Evolutionary conservation across 2,329 filamentous ascomycete genomes (phyloP), one percentile per base, ranked within the genome.

Genomic region (Plenodomus lindquistii): DNA sequence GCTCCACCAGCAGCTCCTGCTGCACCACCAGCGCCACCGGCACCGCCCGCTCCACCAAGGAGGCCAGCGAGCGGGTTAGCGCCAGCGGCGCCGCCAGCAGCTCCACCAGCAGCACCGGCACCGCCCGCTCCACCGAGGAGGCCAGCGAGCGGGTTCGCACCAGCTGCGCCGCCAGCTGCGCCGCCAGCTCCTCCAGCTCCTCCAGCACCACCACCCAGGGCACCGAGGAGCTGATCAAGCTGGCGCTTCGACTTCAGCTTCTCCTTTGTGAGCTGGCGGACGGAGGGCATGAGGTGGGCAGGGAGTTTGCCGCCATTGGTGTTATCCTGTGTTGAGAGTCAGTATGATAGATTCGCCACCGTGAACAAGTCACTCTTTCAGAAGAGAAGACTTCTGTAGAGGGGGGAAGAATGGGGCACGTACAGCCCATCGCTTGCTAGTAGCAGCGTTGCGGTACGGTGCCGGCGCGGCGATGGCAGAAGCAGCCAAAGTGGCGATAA

Each of bases 391-490:
- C n/a, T n/a, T n/a, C n/a, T n/a, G n/a, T n/a, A n/a, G n/a, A n/a
- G n/a, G n/a, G n/a, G 11, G 20, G 18, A 3, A n/a, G 7, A 16
- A 34, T 16, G 31, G 13, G 36, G 37, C 18, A 59, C 61, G 36
- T 57, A 65, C 63, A 17, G 62, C 63, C 52, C 52, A 67, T 48
- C 57, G 57, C 56, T 59, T 67, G 15, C 40, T 44, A 40, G 61
- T 39, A 40, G 52, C 50, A 17, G 36, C 13, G 4, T 42, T 18
- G 8, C 57, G 40, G 41, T 48, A 52, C 10, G 60, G 49, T 13
- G 59, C 52, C 7, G 66, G 66, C 6, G 62, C 65, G n/a, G 67
- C 63, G 22, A 65, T 47, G 41, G 61, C 44, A 4, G 60, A 57
- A 2, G 55, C 52, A 13, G 65, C 67, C 55, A 65, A 50, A 29